A percentile compares a stretch with the other conserved stretches of the same genome.
Evolutionary conservation across 2,329 filamentous ascomycete genomes (phyloP).

Genomic region (Phyllosticta citribraziliensis): DNA sequence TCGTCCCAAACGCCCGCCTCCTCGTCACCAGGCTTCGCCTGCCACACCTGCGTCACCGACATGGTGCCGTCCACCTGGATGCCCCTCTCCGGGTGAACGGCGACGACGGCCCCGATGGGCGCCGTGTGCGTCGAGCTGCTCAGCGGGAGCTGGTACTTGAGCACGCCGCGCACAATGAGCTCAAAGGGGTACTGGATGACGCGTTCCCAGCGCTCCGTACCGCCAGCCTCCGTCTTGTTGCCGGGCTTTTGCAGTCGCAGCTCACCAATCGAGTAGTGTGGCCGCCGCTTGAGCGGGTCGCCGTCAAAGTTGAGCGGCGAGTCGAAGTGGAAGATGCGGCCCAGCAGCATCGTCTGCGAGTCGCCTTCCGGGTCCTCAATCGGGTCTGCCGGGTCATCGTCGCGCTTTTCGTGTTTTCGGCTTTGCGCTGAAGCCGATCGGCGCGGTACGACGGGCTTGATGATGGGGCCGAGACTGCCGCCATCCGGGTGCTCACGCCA

Average conservation of each 20-base stretch:
- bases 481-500: conserved; percentile 29
- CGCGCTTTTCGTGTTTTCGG: conserved; percentile 8
- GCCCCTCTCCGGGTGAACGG: conserved; percentile 10
- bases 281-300: conserved; percentile 68
- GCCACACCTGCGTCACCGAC: conserved; percentile 6
- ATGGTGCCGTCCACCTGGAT: conserved; percentile 5
- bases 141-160: conserved; percentile 67
- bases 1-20: neutral
- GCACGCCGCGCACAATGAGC: conserved; percentile 78
- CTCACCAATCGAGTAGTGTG: conserved; percentile 67
- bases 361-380: conserved; percentile 53
- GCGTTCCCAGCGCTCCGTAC: conserved; percentile 77
- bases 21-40: neutral
- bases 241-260: conserved; percentile 75
- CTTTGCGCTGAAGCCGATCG: neutral
- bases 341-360: conserved; percentile 81
- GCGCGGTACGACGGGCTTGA: neutral
- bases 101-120: conserved; percentile 33
- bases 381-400: conserved; percentile 52
- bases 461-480: conserved; percentile 1
- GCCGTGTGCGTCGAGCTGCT: conserved; percentile 45
- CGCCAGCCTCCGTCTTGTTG: conserved; percentile 75
- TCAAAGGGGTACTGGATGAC: conserved; percentile 90
- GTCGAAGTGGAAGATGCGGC: conserved; percentile 77
- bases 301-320: conserved; percentile 83